A percentile compares a stretch with the other conserved stretches of the same genome.
Evolutionary conservation across 805 yeast species (phyloP).

Genomic region (Candida chauliodis): DNA sequence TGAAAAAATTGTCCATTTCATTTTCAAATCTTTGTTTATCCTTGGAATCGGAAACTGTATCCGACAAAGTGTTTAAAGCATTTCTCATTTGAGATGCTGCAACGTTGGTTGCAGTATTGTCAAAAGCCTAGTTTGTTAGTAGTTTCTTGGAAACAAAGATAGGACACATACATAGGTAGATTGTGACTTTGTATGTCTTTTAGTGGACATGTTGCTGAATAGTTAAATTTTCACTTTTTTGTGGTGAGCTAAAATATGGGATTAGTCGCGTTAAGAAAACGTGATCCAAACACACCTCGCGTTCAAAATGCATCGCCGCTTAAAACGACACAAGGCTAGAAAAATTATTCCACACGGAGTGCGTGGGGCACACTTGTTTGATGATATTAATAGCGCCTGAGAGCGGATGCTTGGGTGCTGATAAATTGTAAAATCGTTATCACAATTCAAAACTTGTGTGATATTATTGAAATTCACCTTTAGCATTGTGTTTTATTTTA

Average conservation of each 20-base stretch:
- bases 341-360: no score
- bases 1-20: slow-evolving; percentile 93
- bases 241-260: no score
- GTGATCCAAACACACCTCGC: slow-evolving; percentile 1
- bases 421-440: no score
- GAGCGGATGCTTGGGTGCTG: no score
- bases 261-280: background rate
- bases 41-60: slow-evolving; percentile 59
- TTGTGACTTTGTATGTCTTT: slow-evolving; percentile 68
- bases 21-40: slow-evolving; percentile 64
- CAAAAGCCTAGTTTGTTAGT: slow-evolving; percentile 64
- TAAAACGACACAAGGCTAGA: no score
- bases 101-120: slow-evolving; percentile 88
- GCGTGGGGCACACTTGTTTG: no score
- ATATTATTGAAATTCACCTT: no score
- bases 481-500: no score
- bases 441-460: no score
- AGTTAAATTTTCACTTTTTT: slow-evolving; percentile 1
- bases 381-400: no score
- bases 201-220: slow-evolving; percentile 15
- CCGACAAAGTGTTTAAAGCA: slow-evolving; percentile 84
- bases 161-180: slow-evolving; percentile 58
- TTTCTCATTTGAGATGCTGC: slow-evolving; percentile 98
- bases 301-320: no score
- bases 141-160: background rate